Evolutionary conservation across 2,329 filamentous ascomycete species (phyloP), one percentile per base, ranked within the genome.

Genomic region (Colletotrichum simmondsii): DNA sequence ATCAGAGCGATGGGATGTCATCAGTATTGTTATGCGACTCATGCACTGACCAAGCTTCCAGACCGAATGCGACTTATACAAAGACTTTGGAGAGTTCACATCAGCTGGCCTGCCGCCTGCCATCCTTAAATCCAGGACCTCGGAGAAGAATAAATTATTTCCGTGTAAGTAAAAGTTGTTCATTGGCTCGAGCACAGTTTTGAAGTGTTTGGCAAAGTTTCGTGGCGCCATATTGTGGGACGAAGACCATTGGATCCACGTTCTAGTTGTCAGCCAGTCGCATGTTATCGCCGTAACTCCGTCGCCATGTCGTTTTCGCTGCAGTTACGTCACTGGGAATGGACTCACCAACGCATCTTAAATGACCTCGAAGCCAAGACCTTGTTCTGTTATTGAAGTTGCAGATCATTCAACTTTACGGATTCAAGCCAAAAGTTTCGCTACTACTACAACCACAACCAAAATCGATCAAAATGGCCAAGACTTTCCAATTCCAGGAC

Each of bases 401-500:
- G 16, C 6, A 49, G 8, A 49, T 49, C 6, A 19, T n/a, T 46
- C 8, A 8, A 3, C 4, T 49, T 8, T 19, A n/a, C 19, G 19
- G 11, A 19, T 1, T 10, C 16, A 49, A 19, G 42, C n/a, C 8
- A 10, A 49, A 19, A 46, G 54, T 4, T 53, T n/a, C 5, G 28
- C 16, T 10, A 32, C 1, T 35, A 28, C 28, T 4, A 35, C 32
- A 3, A 35, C 32, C 10, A 12, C 46, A 35, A 62, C 28, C 5
- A 22, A 35, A 11, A 58, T 30, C 28, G 14, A 42, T 16, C 28
- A 65, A 35, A 56, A 80, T 86, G 84, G 83, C 83, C 72, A 81
- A 84, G 65, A 83, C 83, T 72, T 75, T 86, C 59, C 80, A 80
- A 2, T 86, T 87, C 62, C 77, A 75, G 26, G 76, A 82, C 65